Conservation (phyloP, 352 stramenopile species). For the Globisporangium okanoganense region DNA sequence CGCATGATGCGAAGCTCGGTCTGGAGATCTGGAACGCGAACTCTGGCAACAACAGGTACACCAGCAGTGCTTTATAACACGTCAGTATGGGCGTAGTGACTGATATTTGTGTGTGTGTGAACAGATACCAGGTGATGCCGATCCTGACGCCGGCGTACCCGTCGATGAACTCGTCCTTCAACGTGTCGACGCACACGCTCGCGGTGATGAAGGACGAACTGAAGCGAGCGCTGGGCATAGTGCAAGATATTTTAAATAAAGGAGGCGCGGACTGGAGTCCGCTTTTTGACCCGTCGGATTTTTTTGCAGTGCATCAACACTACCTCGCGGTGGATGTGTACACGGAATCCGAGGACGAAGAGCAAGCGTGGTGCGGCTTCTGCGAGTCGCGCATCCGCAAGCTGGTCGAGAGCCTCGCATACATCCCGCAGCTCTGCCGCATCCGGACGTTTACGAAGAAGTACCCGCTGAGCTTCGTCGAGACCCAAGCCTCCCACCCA, state of each 20-base stretch:
- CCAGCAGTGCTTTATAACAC: background rate
- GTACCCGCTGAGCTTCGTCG: conserved; percentile 67
- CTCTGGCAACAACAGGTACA: conserved; percentile 69
- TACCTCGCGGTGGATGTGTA: conserved; percentile 92
- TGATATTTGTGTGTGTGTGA: conserved; percentile 9
- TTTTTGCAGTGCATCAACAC: conserved; percentile 88
- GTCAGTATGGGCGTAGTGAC: background rate
- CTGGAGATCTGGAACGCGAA: conserved; percentile 90
- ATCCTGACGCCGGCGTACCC: conserved; percentile 99
- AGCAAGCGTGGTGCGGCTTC: conserved; percentile 92
- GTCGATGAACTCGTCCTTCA: conserved; percentile 99
- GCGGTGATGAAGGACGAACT: conserved; percentile 94
- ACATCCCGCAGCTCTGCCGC: conserved; percentile 73
- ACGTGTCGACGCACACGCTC: conserved; percentile 94
- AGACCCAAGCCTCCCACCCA: conserved; percentile 12
- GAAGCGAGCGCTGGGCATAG: conserved; percentile 67
- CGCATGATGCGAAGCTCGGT: conserved; percentile 80
- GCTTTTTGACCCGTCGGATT: conserved; percentile 81
- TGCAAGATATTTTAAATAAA: conserved; percentile 83
- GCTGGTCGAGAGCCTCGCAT: conserved; percentile 84
- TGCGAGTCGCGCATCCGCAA: conserved; percentile 93
- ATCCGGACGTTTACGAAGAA: conserved; percentile 86
- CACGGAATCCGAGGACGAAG: conserved; percentile 84
- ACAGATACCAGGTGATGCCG: conserved; percentile 95
- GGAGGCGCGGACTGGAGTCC: conserved; percentile 73